Conservation (phyloP, 106 monocot species). For the Acanthochlamys bracteata region DNA sequence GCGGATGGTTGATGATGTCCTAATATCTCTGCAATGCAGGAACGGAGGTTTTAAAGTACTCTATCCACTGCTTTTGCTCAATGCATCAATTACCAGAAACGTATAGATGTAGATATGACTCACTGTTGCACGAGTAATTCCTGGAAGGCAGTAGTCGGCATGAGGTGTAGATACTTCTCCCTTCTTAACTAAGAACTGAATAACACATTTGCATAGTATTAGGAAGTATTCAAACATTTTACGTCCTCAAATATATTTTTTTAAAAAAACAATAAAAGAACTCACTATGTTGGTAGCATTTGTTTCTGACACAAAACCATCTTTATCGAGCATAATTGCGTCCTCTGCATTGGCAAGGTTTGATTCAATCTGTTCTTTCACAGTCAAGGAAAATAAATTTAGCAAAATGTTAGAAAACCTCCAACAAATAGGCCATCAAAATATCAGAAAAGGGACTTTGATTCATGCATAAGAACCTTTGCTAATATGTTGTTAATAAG, state of each 20-base stretch:
- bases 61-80: no score
- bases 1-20: no score
- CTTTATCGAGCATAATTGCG: constrained; percentile 97
- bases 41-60: no score
- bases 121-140: constrained; percentile 90
- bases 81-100: no score
- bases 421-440: constrained; percentile 2
- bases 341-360: constrained; percentile 86
- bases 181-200: constrained; percentile 95
- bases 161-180: constrained; percentile 79
- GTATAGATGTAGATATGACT: constrained; percentile 12
- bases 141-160: constrained; percentile 98
- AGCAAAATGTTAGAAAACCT: no score
- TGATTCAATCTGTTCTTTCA: constrained; percentile 68
- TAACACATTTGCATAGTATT: constrained; percentile 5
- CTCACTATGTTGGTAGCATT: constrained; percentile 98
- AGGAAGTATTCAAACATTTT: neutral
- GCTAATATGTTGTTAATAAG: constrained; percentile 96
- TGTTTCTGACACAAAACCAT: constrained; percentile 98
- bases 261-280: neutral
- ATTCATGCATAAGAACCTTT: no score
- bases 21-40: no score
- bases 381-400: no score
- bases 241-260: neutral
- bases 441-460: no score